phyloP scores from a whole-genome alignment of 345 rosid species.

The Populus simonii region DNA sequence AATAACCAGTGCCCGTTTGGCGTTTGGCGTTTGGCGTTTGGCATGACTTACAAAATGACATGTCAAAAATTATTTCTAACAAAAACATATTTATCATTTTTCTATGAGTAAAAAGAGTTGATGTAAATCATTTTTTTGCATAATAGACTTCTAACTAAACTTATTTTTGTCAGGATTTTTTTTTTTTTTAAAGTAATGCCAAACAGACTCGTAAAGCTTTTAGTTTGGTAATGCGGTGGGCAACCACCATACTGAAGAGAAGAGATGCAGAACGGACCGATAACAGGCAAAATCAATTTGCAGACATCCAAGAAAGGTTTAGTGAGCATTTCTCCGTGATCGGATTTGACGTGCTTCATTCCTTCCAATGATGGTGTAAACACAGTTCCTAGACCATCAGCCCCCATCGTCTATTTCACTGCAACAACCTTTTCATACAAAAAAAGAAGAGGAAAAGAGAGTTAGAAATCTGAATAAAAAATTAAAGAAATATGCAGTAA shows the following conservation, averaged over 20 bases:
- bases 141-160: background rate
- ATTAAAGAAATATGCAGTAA: too few relatives aligned
- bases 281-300: conserved; percentile 76
- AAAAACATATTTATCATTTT: too few relatives aligned
- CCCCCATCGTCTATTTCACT: conserved; percentile 46
- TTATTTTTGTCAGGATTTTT: background rate
- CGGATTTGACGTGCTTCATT: conserved; percentile 77
- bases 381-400: conserved; percentile 43
- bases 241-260: background rate
- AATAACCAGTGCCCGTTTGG: background rate
- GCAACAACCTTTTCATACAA: background rate
- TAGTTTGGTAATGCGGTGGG: too few relatives aligned
- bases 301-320: conserved; percentile 86
- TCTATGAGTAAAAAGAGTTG: background rate
- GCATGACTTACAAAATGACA: too few relatives aligned
- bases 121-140: background rate
- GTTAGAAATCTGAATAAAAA: background rate
- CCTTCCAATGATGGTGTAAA: conserved; percentile 83
- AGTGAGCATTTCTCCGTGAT: conserved; percentile 69
- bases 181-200: background rate
- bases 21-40: background rate
- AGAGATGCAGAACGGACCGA: conserved; percentile 41
- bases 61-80: too few relatives aligned
- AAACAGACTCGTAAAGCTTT: background rate
- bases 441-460: background rate